Percentiles rank a stretch among this genome's conserved stretches.
phyloP scores from a whole-genome alignment of 75 land plant species.

The Sequoiadendron giganteum region DNA sequence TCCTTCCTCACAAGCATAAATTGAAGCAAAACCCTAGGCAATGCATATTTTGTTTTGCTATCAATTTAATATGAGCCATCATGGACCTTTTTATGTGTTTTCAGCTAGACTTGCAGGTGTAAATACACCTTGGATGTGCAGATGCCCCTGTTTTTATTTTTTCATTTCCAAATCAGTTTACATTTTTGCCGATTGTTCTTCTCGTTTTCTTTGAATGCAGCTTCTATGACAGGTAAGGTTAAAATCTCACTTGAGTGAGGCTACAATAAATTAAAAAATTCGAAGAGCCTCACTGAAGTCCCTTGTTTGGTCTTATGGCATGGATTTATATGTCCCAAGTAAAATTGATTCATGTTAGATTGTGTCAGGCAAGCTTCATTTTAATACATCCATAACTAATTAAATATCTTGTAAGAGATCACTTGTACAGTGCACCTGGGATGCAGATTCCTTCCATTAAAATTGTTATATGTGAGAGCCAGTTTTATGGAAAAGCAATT shows the following conservation, averaged over 20 bases:
- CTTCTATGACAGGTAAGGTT: background rate
- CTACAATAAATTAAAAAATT: background rate
- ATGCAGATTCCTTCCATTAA: background rate
- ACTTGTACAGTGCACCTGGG: background rate
- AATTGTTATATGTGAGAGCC: background rate
- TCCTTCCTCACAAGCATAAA: background rate
- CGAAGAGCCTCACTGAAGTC: background rate
- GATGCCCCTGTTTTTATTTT: no score
- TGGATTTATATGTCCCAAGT: background rate
- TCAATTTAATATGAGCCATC: background rate
- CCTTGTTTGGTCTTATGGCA: background rate
- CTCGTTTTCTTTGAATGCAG: background rate
- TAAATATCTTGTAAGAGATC: background rate
- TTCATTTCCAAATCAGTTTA: no score
- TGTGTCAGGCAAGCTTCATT: background rate
- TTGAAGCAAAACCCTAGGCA: background rate
- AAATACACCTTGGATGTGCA: no score
- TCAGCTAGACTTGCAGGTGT: no score
- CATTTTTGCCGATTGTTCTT: background rate
- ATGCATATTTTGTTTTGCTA: background rate
- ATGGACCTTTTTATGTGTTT: background rate
- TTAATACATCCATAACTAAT: background rate
- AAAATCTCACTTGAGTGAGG: background rate
- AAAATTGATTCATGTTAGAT: background rate
- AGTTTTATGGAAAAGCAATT: background rate